phyloP scores from a whole-genome alignment of 495 filamentous ascomycete species.

The Filosporella fistucella region DNA sequence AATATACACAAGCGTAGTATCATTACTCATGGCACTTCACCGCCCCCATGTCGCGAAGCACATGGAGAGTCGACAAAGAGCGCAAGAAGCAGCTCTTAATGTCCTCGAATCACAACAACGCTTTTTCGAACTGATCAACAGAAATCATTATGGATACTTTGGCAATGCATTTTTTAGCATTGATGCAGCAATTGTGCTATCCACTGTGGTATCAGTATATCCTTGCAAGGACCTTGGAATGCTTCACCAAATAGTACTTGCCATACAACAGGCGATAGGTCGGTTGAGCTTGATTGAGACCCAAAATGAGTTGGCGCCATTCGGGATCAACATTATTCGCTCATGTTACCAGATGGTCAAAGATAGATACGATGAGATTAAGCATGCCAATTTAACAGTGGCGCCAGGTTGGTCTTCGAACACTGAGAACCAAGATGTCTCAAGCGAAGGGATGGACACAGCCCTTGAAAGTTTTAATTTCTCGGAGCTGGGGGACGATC shows the following conservation, averaged over 20 bases:
- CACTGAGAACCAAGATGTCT: background rate
- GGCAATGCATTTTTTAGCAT: slow-evolving; percentile 1
- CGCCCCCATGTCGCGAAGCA: background rate
- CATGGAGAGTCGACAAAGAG: background rate
- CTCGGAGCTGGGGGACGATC: background rate
- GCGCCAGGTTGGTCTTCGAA: background rate
- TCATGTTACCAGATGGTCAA: slow-evolving; percentile 2
- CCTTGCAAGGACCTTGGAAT: background rate
- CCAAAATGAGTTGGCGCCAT: background rate
- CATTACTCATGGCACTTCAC: background rate
- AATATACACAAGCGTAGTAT: background rate
- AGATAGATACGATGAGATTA: background rate
- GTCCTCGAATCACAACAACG: slow-evolving; percentile 1
- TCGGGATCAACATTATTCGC: background rate
- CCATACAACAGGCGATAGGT: background rate
- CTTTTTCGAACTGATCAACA: background rate
- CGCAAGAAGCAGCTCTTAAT: slow-evolving; percentile 1
- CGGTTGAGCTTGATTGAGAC: background rate
- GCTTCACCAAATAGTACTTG: background rate
- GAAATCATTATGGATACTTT: background rate
- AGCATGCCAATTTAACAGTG: background rate
- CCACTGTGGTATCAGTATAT: background rate
- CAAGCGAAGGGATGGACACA: background rate
- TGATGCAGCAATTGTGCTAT: background rate
- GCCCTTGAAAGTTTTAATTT: background rate